Evolutionary conservation across 768 basidiomycete genomes (phyloP).

Genomic region (Porphyrellus cyaneotinctus): DNA sequence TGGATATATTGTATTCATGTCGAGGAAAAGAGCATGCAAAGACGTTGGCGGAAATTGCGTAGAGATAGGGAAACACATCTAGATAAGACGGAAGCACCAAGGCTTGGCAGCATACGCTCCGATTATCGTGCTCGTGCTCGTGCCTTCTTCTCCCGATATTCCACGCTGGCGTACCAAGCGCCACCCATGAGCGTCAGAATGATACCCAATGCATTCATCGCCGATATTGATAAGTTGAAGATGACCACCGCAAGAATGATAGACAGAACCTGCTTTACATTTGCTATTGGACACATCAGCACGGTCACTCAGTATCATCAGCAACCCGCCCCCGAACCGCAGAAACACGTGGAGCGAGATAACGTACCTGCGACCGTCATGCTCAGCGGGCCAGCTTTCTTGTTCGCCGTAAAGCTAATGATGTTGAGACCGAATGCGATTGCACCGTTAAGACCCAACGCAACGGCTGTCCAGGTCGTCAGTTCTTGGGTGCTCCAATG

Average conservation of each 20-base stretch:
- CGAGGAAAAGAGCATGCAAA: neutral
- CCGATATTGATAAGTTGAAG: slow-evolving; percentile 79
- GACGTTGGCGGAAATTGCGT: neutral
- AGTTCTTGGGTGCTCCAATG: slow-evolving; percentile 42
- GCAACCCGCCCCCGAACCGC: slow-evolving; percentile 4
- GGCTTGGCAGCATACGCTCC: neutral
- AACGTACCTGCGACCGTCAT: slow-evolving; percentile 86
- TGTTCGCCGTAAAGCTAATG: slow-evolving; percentile 94
- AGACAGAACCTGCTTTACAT: slow-evolving; percentile 92
- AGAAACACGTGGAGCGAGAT: neutral
- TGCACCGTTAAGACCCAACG: slow-evolving; percentile 70
- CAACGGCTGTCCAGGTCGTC: slow-evolving; percentile 39
- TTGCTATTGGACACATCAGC: slow-evolving; percentile 46
- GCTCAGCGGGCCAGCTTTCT: slow-evolving; percentile 80
- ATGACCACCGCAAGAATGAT: slow-evolving; percentile 78
- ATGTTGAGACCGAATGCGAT: slow-evolving; percentile 93
- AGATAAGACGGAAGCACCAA: neutral
- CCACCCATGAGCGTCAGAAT: slow-evolving; percentile 81
- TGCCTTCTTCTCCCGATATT: slow-evolving; percentile 47
- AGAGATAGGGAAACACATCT: neutral
- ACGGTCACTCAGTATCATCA: neutral
- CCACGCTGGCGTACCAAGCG: slow-evolving; percentile 71
- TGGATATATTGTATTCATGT: neutral
- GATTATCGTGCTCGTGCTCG: slow-evolving; percentile 21
- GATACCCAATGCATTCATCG: slow-evolving; percentile 80